Conservation (phyloP, 179 eudicot genomes). For the Kewa caespitosa region DNA sequence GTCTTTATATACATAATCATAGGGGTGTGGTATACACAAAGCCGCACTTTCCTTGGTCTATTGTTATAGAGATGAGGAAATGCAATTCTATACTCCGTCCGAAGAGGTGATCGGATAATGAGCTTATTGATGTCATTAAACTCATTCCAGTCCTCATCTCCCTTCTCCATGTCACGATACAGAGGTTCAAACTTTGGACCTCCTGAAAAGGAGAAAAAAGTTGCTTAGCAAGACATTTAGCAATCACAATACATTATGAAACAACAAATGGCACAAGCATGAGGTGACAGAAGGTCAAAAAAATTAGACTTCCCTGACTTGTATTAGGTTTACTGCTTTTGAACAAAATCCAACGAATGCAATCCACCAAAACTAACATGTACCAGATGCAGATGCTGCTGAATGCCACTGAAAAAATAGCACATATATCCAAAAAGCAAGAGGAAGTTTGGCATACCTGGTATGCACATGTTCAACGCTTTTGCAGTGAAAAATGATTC, state of each 20-base stretch:
- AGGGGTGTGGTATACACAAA: conserved; percentile 88
- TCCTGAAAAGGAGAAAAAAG: conserved; percentile 39
- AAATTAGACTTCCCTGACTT: too few species aligned
- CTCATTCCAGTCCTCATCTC: conserved; percentile 99
- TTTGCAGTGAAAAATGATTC: conserved; percentile 98
- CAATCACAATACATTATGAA: neutral
- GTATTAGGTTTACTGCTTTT: too few species aligned
- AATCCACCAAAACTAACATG: neutral
- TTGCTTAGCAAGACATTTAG: neutral
- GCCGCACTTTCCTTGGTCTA: conserved; percentile 93
- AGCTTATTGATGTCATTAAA: conserved; percentile 97
- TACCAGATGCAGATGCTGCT: neutral
- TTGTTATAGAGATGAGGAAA: conserved; percentile 97
- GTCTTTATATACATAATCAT: conserved; percentile 94
- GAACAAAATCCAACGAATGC: neutral
- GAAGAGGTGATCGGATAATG: conserved; percentile 90
- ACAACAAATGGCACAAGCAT: neutral
- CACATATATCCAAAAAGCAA: neutral
- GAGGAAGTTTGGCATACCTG: conserved; percentile 51
- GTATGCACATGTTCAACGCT: conserved; percentile 98
- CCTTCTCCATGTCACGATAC: conserved; percentile 99
- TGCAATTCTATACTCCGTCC: conserved; percentile 92
- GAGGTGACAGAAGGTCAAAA: neutral
- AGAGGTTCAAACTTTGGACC: conserved; percentile 98
- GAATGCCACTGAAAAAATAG: neutral